phyloP scores from a whole-genome alignment of 176 grass and related monocot genomes.

The Musa troglodytarum region DNA sequence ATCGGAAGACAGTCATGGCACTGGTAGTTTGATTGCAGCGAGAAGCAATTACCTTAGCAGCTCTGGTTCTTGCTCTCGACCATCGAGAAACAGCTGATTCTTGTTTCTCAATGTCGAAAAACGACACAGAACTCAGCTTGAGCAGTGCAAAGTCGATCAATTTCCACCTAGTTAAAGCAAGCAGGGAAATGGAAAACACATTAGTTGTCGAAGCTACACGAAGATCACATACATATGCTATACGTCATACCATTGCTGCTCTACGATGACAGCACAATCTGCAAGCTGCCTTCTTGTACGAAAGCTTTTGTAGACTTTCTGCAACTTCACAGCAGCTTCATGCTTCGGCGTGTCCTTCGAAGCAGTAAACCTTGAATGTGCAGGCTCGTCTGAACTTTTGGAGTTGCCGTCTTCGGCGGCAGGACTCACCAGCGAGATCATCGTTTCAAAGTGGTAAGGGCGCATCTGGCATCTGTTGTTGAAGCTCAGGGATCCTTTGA shows the following conservation, averaged over 20 bases:
- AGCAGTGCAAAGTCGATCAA: slow-evolving; percentile 68
- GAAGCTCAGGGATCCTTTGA: slow-evolving; percentile 53
- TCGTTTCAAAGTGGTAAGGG: slow-evolving; percentile 33
- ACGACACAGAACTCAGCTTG: slow-evolving; percentile 67
- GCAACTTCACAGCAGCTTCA: slow-evolving; percentile 57
- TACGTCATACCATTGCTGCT: slow-evolving; percentile 66
- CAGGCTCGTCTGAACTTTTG: slow-evolving; percentile 7
- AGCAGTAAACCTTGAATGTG: slow-evolving; percentile 17
- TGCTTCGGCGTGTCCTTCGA: slow-evolving; percentile 36
- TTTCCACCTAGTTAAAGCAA: slow-evolving; percentile 57
- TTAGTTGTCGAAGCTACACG: background rate
- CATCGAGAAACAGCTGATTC: slow-evolving; percentile 68
- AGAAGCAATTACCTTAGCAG: slow-evolving; percentile 50
- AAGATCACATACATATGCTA: background rate
- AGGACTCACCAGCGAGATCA: slow-evolving; percentile 34
- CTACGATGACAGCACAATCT: slow-evolving; percentile 79
- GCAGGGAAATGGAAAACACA: background rate
- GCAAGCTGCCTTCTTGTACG: slow-evolving; percentile 81
- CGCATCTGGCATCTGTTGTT: slow-evolving; percentile 35
- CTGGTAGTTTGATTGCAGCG: background rate
- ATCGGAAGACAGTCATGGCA: background rate
- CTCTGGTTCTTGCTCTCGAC: slow-evolving; percentile 64
- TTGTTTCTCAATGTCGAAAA: slow-evolving; percentile 63
- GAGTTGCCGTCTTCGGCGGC: slow-evolving; percentile 22
- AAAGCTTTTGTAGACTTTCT: slow-evolving; percentile 89